These are phyloP conservation scores for Lineolata rhizophorae DNA, from an alignment of 495 filamentous ascomycete genomes.

Conservation along the genomic window DNA sequence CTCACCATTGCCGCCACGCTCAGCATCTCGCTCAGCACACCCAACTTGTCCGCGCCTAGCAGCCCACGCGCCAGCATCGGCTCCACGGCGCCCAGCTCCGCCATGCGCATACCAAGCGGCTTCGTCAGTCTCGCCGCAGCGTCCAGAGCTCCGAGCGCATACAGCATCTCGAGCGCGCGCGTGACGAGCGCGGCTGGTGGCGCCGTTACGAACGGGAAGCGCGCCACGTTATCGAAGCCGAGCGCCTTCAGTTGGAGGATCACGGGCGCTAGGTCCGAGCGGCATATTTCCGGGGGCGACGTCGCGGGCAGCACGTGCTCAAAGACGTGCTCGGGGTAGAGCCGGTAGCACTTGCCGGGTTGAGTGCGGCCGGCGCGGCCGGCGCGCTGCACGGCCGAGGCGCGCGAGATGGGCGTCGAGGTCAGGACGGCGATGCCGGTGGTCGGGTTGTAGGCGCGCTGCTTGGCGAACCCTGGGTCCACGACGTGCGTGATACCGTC, in stretches of 20 bases:
- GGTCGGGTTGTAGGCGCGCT: slow-evolving; percentile 67
- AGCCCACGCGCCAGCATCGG: slow-evolving; percentile 94
- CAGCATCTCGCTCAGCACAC: slow-evolving; percentile 67
- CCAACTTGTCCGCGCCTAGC: slow-evolving; percentile 51
- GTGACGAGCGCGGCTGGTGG: slow-evolving; percentile 76
- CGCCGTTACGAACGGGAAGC: slow-evolving; percentile 75
- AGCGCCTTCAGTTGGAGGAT: slow-evolving; percentile 89
- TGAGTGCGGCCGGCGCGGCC: slow-evolving; percentile 83
- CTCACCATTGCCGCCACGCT: slow-evolving; percentile 91
- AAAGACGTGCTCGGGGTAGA: slow-evolving; percentile 68
- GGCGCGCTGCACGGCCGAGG: slow-evolving; percentile 77
- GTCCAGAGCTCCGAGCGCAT: slow-evolving; percentile 73
- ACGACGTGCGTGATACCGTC: slow-evolving; percentile 20
- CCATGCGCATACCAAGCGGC: slow-evolving; percentile 76
- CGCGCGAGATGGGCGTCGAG: slow-evolving; percentile 73
- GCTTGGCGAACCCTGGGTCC: slow-evolving; percentile 52
- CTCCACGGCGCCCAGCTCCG: slow-evolving; percentile 80
- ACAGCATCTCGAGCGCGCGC: slow-evolving; percentile 74
- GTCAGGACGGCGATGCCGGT: slow-evolving; percentile 86
- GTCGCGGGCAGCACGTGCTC: slow-evolving; percentile 45
- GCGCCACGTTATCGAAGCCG: slow-evolving; percentile 84
- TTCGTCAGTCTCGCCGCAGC: slow-evolving; percentile 79
- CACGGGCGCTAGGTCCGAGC: slow-evolving; percentile 76
- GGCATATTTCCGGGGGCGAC: slow-evolving; percentile 77
- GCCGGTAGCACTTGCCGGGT: slow-evolving; percentile 82